Evolutionary conservation across 176 grass and related monocot species (phyloP).

Genomic region (Carex parvula): DNA sequence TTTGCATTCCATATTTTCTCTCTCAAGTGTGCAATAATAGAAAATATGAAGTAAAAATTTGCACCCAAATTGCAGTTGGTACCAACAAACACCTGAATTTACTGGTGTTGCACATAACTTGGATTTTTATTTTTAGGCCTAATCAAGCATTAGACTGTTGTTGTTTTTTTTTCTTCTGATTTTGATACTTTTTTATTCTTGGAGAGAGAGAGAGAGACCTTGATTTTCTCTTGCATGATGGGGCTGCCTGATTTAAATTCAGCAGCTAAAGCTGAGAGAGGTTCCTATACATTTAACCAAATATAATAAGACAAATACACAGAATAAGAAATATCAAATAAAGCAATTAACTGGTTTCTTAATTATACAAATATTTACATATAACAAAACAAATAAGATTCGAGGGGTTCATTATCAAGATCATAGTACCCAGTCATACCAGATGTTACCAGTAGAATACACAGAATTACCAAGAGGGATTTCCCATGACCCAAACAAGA

Average conservation of each 20-base stretch:
- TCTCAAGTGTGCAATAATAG: constrained; percentile 39
- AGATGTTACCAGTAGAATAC: not conserved
- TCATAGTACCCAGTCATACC: not conserved
- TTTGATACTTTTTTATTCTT: too few species aligned
- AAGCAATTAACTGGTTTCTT: not conserved
- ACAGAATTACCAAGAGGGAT: not conserved
- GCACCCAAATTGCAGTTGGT: not conserved
- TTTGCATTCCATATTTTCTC: not conserved
- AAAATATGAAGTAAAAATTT: constrained; percentile 36
- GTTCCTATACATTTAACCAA: constrained; percentile 60
- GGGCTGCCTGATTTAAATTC: constrained; percentile 78
- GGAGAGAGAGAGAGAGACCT: constrained; percentile 43
- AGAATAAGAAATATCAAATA: not conserved
- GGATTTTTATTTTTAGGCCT: not conserved
- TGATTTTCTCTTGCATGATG: constrained; percentile 88
- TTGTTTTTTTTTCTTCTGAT: not conserved
- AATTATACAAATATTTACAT: not conserved
- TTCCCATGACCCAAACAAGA: not conserved
- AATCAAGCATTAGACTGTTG: not conserved
- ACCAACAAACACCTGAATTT: not conserved
- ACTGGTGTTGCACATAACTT: not conserved
- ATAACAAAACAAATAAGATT: constrained; percentile 4
- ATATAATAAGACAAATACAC: constrained; percentile 5
- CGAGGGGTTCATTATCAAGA: not conserved
- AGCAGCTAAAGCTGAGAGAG: constrained; percentile 80